Base-by-base conservation (phyloP, 352 stramenopile genomes). In the Globisporangium nodosum region DNA sequence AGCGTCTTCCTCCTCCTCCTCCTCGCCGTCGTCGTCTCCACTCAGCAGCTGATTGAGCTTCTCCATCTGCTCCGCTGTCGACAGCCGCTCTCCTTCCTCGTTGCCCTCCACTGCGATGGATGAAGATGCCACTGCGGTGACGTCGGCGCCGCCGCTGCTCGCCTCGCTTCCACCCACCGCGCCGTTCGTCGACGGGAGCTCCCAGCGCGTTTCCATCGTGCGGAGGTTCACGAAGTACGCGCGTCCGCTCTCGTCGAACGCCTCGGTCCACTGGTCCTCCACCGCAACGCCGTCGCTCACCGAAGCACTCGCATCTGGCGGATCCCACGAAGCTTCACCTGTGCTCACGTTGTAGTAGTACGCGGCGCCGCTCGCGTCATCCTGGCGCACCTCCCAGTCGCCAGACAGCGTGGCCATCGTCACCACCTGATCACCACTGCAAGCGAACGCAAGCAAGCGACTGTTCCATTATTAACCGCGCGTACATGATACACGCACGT, bases 1-100 rank as follows among this genome's bases (percentile, higher is more conserved):
- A 13, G 30, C 13, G 16, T n/a, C 35, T 7, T 45, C 11, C 0
- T 54, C 60, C 24, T 59, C 62, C 3, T 78, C 69, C 11, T 71
- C 64, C 1, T 64, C 66, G 4, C 78, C 69, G 5, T 71, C 63
- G 3, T 64, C 66, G 33, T 73, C 71, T 1, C 78, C 78, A 51
- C 71, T 87, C 1, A 86, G 64, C 37, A 87, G 42, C 16, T 63
- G 71, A 58, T 87, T 86, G 2, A 89, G 60, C 24, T 80, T 63
- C 12, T 71, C 61, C 73, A 89, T 86, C 68, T 87, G 69, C 52
- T 89, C 79, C 0, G 79, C 74, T 45, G 78, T 88, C 2, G 73
- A 83, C 8, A 74, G 67, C 24, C 74, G 73, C 40, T 40, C 12
- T 8, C 11, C 39, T 1, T 43, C 48, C 11, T 33, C 42, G 15